phyloP scores from a whole-genome alignment of 2,329 filamentous ascomycete genomes.

The Fusarium clavum region DNA sequence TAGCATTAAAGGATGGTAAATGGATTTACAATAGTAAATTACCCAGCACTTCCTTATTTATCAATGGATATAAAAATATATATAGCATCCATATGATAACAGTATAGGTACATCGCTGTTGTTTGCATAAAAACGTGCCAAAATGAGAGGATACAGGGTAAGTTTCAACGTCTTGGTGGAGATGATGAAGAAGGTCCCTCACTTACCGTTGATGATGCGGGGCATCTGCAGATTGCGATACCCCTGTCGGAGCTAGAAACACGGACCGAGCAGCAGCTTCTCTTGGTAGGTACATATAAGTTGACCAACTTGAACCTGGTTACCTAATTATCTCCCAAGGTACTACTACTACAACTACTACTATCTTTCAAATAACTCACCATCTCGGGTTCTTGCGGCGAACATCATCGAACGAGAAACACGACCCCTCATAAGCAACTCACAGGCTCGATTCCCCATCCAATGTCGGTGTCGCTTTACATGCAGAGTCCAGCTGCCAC shows the following conservation, averaged over 20 bases:
- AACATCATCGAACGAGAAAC: not conserved
- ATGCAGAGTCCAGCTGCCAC: constrained; percentile 32
- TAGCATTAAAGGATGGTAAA: not conserved
- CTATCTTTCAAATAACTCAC: constrained; percentile 21
- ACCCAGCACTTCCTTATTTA: no score
- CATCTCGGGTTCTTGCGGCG: not conserved
- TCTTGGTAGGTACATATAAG: constrained; percentile 22
- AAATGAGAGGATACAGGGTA: constrained; percentile 36
- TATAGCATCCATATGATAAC: not conserved
- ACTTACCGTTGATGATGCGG: constrained; percentile 18
- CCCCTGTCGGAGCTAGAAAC: constrained; percentile 31
- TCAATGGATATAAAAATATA: not conserved
- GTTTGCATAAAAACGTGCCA: not conserved
- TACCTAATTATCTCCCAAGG: constrained; percentile 2
- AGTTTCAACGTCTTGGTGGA: not conserved
- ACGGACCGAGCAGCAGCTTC: constrained; percentile 24
- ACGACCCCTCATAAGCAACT: not conserved
- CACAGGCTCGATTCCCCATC: not conserved
- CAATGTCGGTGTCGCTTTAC: constrained; percentile 34
- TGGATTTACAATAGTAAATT: not conserved
- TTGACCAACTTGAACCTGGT: not conserved
- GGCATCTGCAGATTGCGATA: constrained; percentile 19
- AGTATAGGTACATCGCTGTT: not conserved
- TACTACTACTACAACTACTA: not conserved
- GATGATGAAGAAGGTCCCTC: not conserved